These are phyloP conservation scores for Aspergillus sp. DNA, from an alignment of 2,329 filamentous ascomycete genomes.

Conservation along the genomic window DNA sequence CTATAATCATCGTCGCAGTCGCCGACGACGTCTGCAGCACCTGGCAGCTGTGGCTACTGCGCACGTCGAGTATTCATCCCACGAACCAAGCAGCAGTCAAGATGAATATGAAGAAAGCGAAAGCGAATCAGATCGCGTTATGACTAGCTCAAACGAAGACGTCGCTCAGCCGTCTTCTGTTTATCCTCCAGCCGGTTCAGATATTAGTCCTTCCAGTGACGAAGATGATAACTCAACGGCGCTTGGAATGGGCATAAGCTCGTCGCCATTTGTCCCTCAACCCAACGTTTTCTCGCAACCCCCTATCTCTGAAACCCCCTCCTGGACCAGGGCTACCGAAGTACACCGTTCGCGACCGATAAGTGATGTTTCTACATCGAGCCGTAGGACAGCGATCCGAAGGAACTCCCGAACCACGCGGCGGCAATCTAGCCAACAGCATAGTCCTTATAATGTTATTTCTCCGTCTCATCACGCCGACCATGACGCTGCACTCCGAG, in stretches of 20 bases:
- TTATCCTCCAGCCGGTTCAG: slow-evolving; percentile 33
- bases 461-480: slow-evolving; percentile 79
- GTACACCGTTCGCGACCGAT: slow-evolving; percentile 55
- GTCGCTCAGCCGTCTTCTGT: slow-evolving; percentile 40
- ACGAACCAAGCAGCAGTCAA: slow-evolving; percentile 71
- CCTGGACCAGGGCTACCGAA: slow-evolving; percentile 45
- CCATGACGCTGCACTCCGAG: slow-evolving; percentile 89
- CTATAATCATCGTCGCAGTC: slow-evolving; percentile 64
- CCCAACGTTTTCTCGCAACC: slow-evolving; percentile 93
- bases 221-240: slow-evolving; percentile 83
- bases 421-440: slow-evolving; percentile 47
- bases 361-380: slow-evolving; percentile 46
- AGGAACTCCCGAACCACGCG: slow-evolving; percentile 47
- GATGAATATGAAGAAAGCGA: slow-evolving; percentile 95
- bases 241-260: slow-evolving; percentile 66
- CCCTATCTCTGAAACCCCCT: slow-evolving; percentile 58
- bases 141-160: slow-evolving; percentile 68
- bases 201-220: slow-evolving; percentile 45
- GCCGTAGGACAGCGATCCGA: slow-evolving; percentile 38
- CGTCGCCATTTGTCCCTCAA: slow-evolving; percentile 73
- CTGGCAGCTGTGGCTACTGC: slow-evolving; percentile 44
- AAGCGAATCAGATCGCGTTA: slow-evolving; percentile 77
- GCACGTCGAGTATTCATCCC: slow-evolving; percentile 46
- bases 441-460: slow-evolving; percentile 68
- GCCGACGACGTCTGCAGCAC: slow-evolving; percentile 48